These are phyloP conservation scores for Colletotrichum sp. DNA, from an alignment of 2,329 filamentous ascomycete species.

Conservation along the genomic window DNA sequence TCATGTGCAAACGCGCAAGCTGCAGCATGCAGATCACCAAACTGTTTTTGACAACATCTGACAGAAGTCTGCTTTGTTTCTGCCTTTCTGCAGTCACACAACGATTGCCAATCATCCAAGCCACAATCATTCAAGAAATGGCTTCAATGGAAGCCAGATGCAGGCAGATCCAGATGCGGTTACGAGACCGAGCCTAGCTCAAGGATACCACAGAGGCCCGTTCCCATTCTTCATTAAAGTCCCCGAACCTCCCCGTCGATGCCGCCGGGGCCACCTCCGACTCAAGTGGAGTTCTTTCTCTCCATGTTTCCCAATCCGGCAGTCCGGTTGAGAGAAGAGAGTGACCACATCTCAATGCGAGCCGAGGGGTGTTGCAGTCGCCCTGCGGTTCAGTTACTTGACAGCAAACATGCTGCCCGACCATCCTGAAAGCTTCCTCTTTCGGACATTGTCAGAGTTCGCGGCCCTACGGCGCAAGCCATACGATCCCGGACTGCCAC, in stretches of 20 bases:
- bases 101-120: neutral
- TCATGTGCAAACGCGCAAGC: neutral
- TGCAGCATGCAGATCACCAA: neutral
- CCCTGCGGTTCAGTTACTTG: neutral
- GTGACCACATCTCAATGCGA: neutral
- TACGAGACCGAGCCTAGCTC: neutral
- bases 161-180: neutral
- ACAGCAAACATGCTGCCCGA: neutral
- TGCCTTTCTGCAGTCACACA: neutral
- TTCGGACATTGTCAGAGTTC: neutral
- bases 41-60: neutral
- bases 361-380: neutral
- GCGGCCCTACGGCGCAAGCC: neutral
- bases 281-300: neutral
- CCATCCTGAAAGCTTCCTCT: neutral
- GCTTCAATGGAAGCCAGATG: neutral
- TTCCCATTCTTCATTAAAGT: neutral
- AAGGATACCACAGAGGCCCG: neutral
- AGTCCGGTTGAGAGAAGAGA: neutral
- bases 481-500: constrained; percentile 7
- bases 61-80: neutral
- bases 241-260: neutral
- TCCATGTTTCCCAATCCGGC: constrained; percentile 2
- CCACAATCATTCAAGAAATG: neutral
- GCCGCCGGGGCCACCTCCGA: constrained; percentile 11